Conservation (phyloP, 148 eudicot genomes). For the Amaranthus cruentus region DNA sequence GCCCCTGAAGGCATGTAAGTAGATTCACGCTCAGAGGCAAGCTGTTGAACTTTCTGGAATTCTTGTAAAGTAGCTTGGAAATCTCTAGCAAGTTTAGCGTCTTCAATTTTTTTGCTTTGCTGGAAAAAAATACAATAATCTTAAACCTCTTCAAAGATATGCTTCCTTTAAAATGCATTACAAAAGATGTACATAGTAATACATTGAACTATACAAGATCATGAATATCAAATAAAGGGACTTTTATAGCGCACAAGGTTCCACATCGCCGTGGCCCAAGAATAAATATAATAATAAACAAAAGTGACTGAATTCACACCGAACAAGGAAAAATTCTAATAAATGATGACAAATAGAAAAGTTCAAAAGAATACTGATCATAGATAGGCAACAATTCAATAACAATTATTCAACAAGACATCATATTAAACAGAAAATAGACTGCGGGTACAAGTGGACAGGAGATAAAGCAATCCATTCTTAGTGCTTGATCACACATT, state of each 20-base stretch:
- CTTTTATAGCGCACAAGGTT: not conserved
- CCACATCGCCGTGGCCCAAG: not conserved
- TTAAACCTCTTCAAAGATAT: not conserved
- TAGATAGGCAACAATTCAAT: not conserved
- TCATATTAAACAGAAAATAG: not conserved
- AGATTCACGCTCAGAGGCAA: slow-evolving; percentile 74
- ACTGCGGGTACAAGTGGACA: not conserved
- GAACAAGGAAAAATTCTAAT: not conserved
- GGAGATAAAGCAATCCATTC: not conserved
- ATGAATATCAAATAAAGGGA: not conserved
- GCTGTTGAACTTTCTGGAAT: slow-evolving; percentile 77
- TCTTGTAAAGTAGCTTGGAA: slow-evolving; percentile 62
- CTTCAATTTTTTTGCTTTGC: slow-evolving; percentile 65
- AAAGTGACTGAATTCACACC: not conserved
- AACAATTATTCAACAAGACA: not conserved
- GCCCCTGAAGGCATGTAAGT: slow-evolving; percentile 54
- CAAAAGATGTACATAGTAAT: not conserved
- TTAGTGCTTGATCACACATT: not conserved
- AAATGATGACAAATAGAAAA: too few relatives aligned
- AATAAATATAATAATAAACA: not conserved
- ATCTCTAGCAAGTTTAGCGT: slow-evolving; percentile 82
- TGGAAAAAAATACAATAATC: slow-evolving; percentile 19
- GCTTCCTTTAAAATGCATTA: not conserved
- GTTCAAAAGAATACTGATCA: not conserved
- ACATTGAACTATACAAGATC: not conserved